Evolutionary conservation across 179 eudicot genomes (phyloP).

Genomic region (Heliamphora pulchella): DNA sequence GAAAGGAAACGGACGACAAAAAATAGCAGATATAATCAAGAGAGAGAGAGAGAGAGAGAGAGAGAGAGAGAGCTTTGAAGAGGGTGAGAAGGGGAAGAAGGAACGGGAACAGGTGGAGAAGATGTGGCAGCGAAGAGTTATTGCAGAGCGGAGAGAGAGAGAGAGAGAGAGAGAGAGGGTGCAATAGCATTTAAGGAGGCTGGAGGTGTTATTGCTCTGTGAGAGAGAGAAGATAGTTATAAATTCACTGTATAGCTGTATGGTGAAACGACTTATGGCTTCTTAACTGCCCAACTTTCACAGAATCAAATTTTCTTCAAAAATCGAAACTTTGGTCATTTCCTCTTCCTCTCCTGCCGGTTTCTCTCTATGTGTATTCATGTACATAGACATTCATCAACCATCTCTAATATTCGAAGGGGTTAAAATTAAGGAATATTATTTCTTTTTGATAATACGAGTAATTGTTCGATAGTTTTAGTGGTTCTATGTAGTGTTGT

Average conservation of each 20-base stretch:
- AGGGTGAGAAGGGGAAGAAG: neutral
- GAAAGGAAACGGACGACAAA: slow-evolving; percentile 12
- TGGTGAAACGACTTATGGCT: slow-evolving; percentile 16
- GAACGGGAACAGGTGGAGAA: slow-evolving; percentile 20
- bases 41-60: slow-evolving; percentile 10
- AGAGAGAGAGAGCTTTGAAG: slow-evolving; percentile 6
- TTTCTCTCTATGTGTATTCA: neutral
- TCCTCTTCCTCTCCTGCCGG: neutral
- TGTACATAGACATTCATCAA: too few species aligned
- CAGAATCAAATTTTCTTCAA: neutral
- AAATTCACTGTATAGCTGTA: slow-evolving; percentile 7
- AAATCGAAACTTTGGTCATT: neutral
- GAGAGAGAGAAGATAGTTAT: slow-evolving; percentile 12
- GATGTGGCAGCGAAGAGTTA: slow-evolving; percentile 22
- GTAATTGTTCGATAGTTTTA: too few species aligned
- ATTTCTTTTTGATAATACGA: too few species aligned
- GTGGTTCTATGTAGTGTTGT: too few species aligned
- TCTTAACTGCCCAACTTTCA: slow-evolving; percentile 12
- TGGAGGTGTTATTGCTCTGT: slow-evolving; percentile 8
- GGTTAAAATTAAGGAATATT: too few species aligned
- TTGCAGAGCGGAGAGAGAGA: slow-evolving; percentile 17
- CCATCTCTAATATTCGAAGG: too few species aligned
- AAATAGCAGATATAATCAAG: slow-evolving; percentile 12
- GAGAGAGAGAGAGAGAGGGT: slow-evolving; percentile 10
- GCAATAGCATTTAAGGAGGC: slow-evolving; percentile 17